Conservation (phyloP, 2,329 filamentous ascomycete genomes). For the Erysiphe pulchra region DNA sequence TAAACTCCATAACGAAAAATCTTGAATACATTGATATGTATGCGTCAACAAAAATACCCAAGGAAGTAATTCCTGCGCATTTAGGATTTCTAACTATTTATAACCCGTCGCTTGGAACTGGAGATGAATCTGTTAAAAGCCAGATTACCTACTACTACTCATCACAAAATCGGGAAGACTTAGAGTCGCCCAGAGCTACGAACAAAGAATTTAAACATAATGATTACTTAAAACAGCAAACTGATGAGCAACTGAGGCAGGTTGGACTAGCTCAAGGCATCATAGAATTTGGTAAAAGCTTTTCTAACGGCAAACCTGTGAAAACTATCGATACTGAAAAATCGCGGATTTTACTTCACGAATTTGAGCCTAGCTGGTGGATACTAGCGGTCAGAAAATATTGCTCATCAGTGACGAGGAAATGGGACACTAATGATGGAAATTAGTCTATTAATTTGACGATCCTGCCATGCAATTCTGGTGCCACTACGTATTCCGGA, state of each 20-base stretch:
- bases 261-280: constrained; percentile 93
- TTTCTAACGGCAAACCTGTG: constrained; percentile 50
- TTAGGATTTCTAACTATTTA: constrained; percentile 86
- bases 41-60: background rate
- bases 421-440: constrained; percentile 15
- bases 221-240: constrained; percentile 28
- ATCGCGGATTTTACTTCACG: constrained; percentile 57
- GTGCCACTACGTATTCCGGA: constrained; percentile 5
- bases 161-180: constrained; percentile 2
- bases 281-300: constrained; percentile 75
- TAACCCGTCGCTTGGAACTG: constrained; percentile 55
- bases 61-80: constrained; percentile 35
- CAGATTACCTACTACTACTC: constrained; percentile 73
- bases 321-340: constrained; percentile 83
- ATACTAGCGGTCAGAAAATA: constrained; percentile 48
- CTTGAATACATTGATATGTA: too few relatives aligned
- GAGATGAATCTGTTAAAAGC: constrained; percentile 33
- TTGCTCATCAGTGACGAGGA: background rate
- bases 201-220: constrained; percentile 8
- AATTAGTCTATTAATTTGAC: constrained; percentile 51
- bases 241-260: constrained; percentile 71
- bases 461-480: constrained; percentile 34
- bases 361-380: constrained; percentile 89
- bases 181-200: background rate
- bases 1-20: too few relatives aligned